These are phyloP conservation scores for Pilaira anomala DNA, from an alignment of 192 early-diverging fungal genomes.

Conservation along the genomic window DNA sequence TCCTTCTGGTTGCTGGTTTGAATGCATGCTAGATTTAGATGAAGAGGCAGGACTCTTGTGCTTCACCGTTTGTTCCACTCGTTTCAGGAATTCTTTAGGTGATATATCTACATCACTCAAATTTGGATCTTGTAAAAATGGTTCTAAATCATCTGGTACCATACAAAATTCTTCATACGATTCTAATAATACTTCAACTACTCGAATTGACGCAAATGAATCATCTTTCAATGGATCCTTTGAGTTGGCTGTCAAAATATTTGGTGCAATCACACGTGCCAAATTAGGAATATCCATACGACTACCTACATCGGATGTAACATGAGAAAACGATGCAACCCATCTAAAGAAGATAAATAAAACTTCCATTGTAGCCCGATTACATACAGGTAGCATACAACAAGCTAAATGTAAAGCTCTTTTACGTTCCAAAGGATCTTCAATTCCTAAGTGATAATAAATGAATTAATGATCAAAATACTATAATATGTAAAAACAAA, in stretches of 20 bases:
- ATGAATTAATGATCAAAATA: not conserved
- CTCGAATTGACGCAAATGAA: constrained; percentile 68
- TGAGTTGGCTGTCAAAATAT: constrained; percentile 82
- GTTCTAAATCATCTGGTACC: constrained; percentile 30
- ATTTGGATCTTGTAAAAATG: constrained; percentile 27
- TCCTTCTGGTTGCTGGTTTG: constrained; percentile 8
- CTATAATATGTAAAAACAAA: not conserved
- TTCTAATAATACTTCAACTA: constrained; percentile 62
- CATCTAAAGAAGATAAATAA: constrained; percentile 80
- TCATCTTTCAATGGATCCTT: constrained; percentile 79
- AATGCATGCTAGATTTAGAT: constrained; percentile 1
- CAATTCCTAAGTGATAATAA: constrained; percentile 42
- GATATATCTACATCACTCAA: constrained; percentile 26
- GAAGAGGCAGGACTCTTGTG: constrained; percentile 7
- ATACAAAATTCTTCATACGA: constrained; percentile 64
- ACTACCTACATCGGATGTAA: constrained; percentile 70
- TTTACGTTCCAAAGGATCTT: constrained; percentile 48
- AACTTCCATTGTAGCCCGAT: constrained; percentile 89
- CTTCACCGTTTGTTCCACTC: constrained; percentile 24
- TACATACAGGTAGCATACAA: constrained; percentile 82
- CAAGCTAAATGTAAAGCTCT: constrained; percentile 75
- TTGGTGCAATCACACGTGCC: constrained; percentile 92
- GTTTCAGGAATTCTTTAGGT: constrained; percentile 24
- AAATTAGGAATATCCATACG: constrained; percentile 93
- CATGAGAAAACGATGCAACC: constrained; percentile 77